Percentiles rank a stretch among this genome's conserved stretches.
phyloP scores from a whole-genome alignment of 768 basidiomycete genomes.

The Calocybe gangraenosa region DNA sequence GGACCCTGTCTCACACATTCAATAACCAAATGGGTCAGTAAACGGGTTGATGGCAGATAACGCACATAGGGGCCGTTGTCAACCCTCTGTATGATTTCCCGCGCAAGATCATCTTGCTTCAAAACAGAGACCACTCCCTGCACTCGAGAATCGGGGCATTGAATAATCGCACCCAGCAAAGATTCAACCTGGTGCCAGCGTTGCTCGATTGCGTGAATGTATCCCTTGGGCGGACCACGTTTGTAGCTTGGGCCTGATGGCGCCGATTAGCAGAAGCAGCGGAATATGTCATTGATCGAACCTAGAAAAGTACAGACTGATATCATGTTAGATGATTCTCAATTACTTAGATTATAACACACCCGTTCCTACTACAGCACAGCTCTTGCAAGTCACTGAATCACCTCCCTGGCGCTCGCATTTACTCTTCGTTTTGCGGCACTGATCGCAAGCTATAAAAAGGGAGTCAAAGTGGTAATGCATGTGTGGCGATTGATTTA shows the following conservation, averaged over 20 bases:
- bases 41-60: constrained; percentile 1
- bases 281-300: constrained; percentile 18
- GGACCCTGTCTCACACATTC: constrained; percentile 45
- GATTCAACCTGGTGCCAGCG: constrained; percentile 92
- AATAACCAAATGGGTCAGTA: constrained; percentile 3
- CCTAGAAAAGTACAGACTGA: constrained; percentile 67
- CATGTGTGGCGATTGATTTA: constrained; percentile 17
- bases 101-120: constrained; percentile 68
- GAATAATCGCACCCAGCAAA: constrained; percentile 76
- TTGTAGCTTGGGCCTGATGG: constrained; percentile 69
- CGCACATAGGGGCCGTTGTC: constrained; percentile 78
- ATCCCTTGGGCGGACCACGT: constrained; percentile 85
- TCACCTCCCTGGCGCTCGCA: constrained; percentile 58
- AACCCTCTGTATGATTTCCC: constrained; percentile 72
- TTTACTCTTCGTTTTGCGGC: constrained; percentile 84
- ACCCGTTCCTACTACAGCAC: constrained; percentile 53
- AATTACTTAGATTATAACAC: constrained; percentile 16
- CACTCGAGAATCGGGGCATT: constrained; percentile 64
- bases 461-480: constrained; percentile 5
- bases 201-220: constrained; percentile 90
- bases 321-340: constrained; percentile 10
- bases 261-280: neutral
- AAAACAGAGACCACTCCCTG: constrained; percentile 60
- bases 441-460: constrained; percentile 77
- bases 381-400: constrained; percentile 57